Base-by-base conservation (phyloP, 164 flowering plant genomes). In the Vitis rotundifolia region DNA sequence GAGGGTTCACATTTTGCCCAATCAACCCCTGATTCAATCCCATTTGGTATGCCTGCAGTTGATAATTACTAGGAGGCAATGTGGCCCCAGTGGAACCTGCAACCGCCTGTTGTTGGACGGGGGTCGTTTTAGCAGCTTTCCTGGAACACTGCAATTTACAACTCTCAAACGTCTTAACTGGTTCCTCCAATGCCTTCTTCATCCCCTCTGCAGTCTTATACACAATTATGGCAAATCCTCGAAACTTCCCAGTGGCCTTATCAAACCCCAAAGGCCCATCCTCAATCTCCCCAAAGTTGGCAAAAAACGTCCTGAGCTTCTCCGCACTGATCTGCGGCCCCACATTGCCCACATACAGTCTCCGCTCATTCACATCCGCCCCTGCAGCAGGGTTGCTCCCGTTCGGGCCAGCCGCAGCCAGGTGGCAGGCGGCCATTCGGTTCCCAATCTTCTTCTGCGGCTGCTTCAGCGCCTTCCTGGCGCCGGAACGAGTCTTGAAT, bases 191-290 rank as follows among this genome's bases (percentile, higher is more conserved):
- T 0, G 98, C 94, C 77, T 73, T 87, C 82, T 63, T 84, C 0
- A 94, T 87, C 58, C 94, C 78, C 73, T 89, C 94, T 3, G 68
- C 48, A 0, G 81, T 47, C 79, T 68, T 89, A 68, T 91, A 92
- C 63, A 92, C 96, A 64, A 91, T 91, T 29, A 92, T 75, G 0
- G 85, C 70, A 70, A 92, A 92, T 28, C 98, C 97, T 66, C 83
- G 91, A 0, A 93, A 88, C 83, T 82, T 91, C 68, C 98, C 98
- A 0, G 93, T 89, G 52, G 73, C 73, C 77, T 89, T 89, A 61
- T 92, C 96, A 44, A 92, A 80, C 66, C 97, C 98, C 64, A 92
- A 66, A 1, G 98, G 98, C 13, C 98, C 98, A 60, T 91, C 94
- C 81, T 85, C 94, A 58, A 92, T 81, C 78, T 92, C 98, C 15